Evolutionary conservation across 805 yeast species (phyloP).

Genomic region (Kregervanrija pseudodelftensis): DNA sequence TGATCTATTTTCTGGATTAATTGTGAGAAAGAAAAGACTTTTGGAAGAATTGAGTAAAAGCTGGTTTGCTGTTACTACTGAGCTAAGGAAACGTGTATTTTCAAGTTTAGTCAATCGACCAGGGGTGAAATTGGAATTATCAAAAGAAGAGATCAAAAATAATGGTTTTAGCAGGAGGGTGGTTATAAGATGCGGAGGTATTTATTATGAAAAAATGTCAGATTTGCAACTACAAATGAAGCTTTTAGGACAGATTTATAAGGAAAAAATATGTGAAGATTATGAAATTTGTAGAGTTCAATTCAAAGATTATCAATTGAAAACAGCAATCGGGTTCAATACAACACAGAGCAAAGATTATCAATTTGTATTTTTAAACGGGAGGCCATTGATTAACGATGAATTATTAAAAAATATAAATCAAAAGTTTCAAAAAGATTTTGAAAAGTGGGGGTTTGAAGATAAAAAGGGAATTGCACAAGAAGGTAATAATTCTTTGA

Average conservation of each 20-base stretch:
- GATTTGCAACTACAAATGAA: constrained; percentile 3
- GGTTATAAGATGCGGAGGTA: background rate
- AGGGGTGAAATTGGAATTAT: constrained; percentile 13
- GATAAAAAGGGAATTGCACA: background rate
- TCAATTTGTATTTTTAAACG: constrained; percentile 43
- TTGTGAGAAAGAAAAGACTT: constrained; percentile 34
- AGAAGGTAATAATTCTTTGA: constrained; percentile 4
- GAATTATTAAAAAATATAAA: constrained; percentile 18
- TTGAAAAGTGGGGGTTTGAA: constrained; percentile 8
- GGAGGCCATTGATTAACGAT: constrained; percentile 24
- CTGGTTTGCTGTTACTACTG: constrained; percentile 18
- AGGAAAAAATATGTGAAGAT: constrained; percentile 15
- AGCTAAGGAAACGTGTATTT: constrained; percentile 27
- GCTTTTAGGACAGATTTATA: constrained; percentile 26
- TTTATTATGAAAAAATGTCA: background rate
- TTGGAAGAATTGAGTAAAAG: constrained; percentile 10
- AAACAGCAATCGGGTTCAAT: constrained; percentile 33
- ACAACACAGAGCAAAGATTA: constrained; percentile 30
- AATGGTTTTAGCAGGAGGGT: background rate
- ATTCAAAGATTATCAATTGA: constrained; percentile 21
- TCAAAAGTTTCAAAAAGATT: constrained; percentile 17
- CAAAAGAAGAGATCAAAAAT: constrained; percentile 1
- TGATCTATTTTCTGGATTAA: constrained; percentile 36
- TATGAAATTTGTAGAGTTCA: constrained; percentile 24
- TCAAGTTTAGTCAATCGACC: constrained; percentile 24